Evolutionary conservation across 768 basidiomycete genomes (phyloP).

Genomic region (Boletus vermiculosoides): DNA sequence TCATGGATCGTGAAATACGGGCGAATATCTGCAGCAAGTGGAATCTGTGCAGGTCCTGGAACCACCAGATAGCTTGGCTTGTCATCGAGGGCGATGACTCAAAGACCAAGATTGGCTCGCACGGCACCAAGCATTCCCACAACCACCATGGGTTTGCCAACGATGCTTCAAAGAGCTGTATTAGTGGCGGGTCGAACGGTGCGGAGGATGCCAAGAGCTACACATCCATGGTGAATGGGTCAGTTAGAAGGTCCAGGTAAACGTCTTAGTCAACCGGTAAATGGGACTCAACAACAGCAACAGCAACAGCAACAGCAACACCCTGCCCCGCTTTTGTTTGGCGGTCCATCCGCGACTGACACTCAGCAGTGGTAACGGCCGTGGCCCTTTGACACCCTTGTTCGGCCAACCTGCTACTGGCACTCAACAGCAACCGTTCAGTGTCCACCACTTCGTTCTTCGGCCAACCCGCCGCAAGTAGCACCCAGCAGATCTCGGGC

Average conservation of each 20-base stretch:
- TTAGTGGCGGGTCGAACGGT: constrained; percentile 55
- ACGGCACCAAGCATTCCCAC: constrained; percentile 93
- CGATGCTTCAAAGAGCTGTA: constrained; percentile 62
- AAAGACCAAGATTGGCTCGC: constrained; percentile 86
- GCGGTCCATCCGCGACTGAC: constrained; percentile 10
- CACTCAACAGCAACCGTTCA: constrained; percentile 38
- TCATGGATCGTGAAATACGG: constrained; percentile 98
- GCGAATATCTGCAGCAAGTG: constrained; percentile 78
- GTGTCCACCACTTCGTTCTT: constrained; percentile 28
- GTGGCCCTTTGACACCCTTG: constrained; percentile 13
- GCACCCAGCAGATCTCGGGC: constrained; percentile 29
- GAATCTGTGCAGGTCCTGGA: constrained; percentile 62
- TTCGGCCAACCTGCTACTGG: constrained; percentile 30
- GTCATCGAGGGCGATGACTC: constrained; percentile 76
- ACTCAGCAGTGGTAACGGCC: constrained; percentile 19
- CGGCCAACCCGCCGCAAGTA: constrained; percentile 25
- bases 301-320: too few species aligned
- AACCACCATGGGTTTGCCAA: constrained; percentile 73
- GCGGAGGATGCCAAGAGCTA: constrained; percentile 70
- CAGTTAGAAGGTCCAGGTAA: neutral
- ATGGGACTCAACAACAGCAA: constrained; percentile 21
- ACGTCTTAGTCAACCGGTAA: constrained; percentile 34
- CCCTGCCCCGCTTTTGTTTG: constrained; percentile 27
- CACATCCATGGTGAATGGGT: neutral
- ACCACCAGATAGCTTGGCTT: constrained; percentile 90